These are phyloP conservation scores for Capillidium heterosporum DNA, from an alignment of 371 early-diverging fungal species.

Conservation along the genomic window DNA sequence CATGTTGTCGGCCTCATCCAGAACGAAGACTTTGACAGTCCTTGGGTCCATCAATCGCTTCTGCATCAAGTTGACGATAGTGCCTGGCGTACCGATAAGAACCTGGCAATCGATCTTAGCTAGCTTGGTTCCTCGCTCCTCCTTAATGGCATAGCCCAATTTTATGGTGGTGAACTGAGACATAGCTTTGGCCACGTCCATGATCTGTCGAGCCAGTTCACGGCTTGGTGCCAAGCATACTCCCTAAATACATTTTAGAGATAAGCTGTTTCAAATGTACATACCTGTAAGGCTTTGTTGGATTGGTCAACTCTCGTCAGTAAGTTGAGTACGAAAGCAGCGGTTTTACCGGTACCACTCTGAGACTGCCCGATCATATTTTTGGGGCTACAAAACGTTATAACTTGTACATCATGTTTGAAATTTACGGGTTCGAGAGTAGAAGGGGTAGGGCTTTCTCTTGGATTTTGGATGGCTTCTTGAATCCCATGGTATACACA, in stretches of 20 bases:
- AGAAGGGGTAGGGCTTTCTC: conserved; percentile 85
- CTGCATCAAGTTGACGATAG: conserved; percentile 52
- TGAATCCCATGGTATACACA: conserved; percentile 81
- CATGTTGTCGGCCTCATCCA: conserved; percentile 95
- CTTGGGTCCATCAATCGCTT: conserved; percentile 30
- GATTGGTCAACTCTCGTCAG: conserved; percentile 44
- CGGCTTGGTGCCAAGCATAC: conserved; percentile 92
- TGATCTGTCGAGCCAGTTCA: conserved; percentile 93
- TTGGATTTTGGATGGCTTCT: conserved; percentile 90
- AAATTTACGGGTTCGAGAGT: conserved; percentile 41
- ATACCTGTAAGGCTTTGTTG: conserved; percentile 27
- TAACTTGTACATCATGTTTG: neutral
- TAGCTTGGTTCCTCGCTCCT: conserved; percentile 1
- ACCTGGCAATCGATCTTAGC: conserved; percentile 41
- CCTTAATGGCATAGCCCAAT: conserved; percentile 10
- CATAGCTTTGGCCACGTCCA: conserved; percentile 78
- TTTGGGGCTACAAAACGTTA: conserved; percentile 12
- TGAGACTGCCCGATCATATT: conserved; percentile 84
- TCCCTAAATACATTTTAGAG: conserved; percentile 45
- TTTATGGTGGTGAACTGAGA: conserved; percentile 53
- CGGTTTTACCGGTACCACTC: conserved; percentile 92
- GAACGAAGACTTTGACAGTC: conserved; percentile 52
- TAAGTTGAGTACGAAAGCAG: conserved; percentile 88
- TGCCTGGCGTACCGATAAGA: conserved; percentile 93
- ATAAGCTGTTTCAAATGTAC: neutral